Base-by-base conservation (phyloP, 345 rosid species). In the Acer negundo region DNA sequence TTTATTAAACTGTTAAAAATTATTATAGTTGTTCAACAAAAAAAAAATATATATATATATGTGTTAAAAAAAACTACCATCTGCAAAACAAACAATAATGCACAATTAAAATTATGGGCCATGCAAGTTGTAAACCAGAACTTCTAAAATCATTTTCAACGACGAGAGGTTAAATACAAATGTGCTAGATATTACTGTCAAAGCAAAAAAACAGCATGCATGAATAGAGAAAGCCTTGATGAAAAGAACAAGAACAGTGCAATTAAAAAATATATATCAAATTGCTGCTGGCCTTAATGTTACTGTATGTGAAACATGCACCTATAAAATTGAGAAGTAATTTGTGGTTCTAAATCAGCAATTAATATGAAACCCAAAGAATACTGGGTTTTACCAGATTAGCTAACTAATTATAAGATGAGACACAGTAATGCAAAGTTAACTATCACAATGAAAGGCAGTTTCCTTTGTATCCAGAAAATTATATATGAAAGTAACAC, bases 1-100 rank as follows among this genome's bases (percentile, higher is more conserved):
- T 65, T 46, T 69, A 70, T 71, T 73, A 47, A 69, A 80, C 44
- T 47, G 75, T 73, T 56, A 82, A 24, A 64, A 31, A 19, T 11
- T 17, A 49, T 28, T 46, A 26, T 35, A 47, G 44, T 42, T 12
- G 7, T 10, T n/a, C 53, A 22, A 67, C 40, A 22, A 13, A 51
- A 9, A 3, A 17, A 22, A 51, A 53, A 1, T 17, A 22, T 12
- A 20, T 53, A 59, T n/a, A n/a, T n/a, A n/a, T n/a, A n/a, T n/a
- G n/a, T n/a, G n/a, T n/a, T n/a, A 9, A 1, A 51, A 31, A 58
- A 7, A 19, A 38, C 16, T 31, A 67, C 40, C 2, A 1, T 40
- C 62, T 11, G 11, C 46, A 26, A 55, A 53, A 28, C 12, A 4
- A 53, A 51, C 38, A 28, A 26, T n/a, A 55, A 10, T n/a, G 16